phyloP scores from a whole-genome alignment of 495 filamentous ascomycete genomes.

The Xylaria scruposa region DNA sequence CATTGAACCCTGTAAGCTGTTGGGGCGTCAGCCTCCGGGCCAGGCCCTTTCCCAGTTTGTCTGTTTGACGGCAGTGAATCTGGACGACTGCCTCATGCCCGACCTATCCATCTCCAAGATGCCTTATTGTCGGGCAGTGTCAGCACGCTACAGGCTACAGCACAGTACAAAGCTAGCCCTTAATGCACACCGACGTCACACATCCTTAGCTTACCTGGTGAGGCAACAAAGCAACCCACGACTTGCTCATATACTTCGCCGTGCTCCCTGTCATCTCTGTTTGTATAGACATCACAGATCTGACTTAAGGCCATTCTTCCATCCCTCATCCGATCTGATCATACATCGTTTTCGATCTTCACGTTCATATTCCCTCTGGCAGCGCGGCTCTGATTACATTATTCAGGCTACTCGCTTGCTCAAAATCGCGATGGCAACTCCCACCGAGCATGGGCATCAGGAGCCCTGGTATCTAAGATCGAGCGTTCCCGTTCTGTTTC shows the following conservation, averaged over 20 bases:
- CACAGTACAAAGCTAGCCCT: neutral
- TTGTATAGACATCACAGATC: neutral
- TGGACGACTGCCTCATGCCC: neutral
- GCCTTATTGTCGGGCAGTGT: neutral
- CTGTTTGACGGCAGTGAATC: neutral
- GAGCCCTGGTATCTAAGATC: conserved; percentile 45
- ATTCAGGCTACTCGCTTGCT: neutral
- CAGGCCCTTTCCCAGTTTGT: neutral
- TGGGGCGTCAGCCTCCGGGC: no score
- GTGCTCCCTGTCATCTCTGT: neutral
- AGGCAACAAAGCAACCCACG: neutral
- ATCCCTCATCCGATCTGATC: neutral
- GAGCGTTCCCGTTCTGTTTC: conserved; percentile 48
- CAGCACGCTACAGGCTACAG: neutral
- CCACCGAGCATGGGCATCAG: conserved; percentile 8
- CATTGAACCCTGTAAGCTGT: no score
- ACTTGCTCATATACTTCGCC: neutral
- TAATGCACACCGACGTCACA: neutral
- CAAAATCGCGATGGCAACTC: conserved; percentile 13
- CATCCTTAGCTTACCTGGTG: neutral
- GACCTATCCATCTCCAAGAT: neutral
- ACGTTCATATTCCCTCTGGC: neutral
- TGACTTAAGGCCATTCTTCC: neutral
- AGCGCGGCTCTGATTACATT: neutral
- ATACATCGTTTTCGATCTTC: neutral